phyloP scores from a whole-genome alignment of 116 monocot species.

The Papilionanthe hybrid region DNA sequence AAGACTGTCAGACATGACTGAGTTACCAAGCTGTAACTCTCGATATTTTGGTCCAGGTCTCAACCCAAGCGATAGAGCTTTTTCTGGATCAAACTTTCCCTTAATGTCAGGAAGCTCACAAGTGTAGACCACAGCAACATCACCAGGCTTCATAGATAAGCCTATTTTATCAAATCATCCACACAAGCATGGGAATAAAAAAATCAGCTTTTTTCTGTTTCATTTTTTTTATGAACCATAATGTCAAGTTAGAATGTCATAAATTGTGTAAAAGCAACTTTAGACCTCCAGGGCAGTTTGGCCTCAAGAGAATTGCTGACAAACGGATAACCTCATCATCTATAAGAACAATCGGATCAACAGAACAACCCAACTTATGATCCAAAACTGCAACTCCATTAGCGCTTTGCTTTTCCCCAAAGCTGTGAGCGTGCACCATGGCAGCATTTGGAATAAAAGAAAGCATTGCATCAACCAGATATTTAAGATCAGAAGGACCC shows the following conservation, averaged over 20 bases:
- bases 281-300: constrained; percentile 17
- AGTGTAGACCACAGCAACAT: constrained; percentile 75
- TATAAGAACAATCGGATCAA: constrained; percentile 60
- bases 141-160: constrained; percentile 55
- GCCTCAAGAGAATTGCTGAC: constrained; percentile 68
- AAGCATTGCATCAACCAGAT: constrained; percentile 79
- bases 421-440: constrained; percentile 85
- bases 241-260: not conserved
- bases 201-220: constrained; percentile 7
- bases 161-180: constrained; percentile 11
- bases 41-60: constrained; percentile 95
- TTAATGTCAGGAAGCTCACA: constrained; percentile 92
- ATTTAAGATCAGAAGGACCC: constrained; percentile 95
- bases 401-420: constrained; percentile 38
- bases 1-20: constrained; percentile 80
- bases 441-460: constrained; percentile 92
- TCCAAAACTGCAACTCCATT: constrained; percentile 18
- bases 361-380: constrained; percentile 10
- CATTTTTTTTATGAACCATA: not conserved
- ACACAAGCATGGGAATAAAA: constrained; percentile 8
- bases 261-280: constrained; percentile 10
- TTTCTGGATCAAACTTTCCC: constrained; percentile 93
- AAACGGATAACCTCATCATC: constrained; percentile 88
- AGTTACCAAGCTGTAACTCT: constrained; percentile 93
- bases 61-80: constrained; percentile 77